Conservation (phyloP, 225 moss, liverwort and hornwort species). For the Lunularia cruciata region DNA sequence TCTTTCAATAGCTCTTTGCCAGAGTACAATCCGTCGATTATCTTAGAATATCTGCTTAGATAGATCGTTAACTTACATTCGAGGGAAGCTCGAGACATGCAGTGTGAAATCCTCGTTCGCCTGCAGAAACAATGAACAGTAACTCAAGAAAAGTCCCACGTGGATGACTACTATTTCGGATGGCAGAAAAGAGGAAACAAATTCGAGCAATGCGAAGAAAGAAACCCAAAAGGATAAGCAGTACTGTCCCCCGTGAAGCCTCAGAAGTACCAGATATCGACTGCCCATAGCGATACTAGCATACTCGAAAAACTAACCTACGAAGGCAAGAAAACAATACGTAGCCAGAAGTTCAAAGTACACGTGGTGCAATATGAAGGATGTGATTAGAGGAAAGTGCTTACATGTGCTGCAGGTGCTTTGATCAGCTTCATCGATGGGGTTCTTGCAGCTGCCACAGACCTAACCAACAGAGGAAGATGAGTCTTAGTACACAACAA, state of each 20-base stretch:
- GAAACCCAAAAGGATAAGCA: too few species aligned
- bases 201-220: too few species aligned
- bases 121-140: slow-evolving; percentile 9
- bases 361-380: too few species aligned
- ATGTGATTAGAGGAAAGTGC: slow-evolving; percentile 13
- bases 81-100: slow-evolving; percentile 36
- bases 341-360: too few species aligned
- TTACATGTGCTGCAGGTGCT: slow-evolving; percentile 40
- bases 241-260: too few species aligned
- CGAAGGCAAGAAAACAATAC: too few species aligned
- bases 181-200: too few species aligned
- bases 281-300: not conserved
- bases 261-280: not conserved
- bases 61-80: slow-evolving; percentile 42
- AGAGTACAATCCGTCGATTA: too few species aligned
- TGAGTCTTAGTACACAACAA: not conserved
- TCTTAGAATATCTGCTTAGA: too few species aligned
- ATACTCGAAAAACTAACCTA: not conserved
- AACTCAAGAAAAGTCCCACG: too few species aligned
- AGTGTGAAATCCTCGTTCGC: slow-evolving; percentile 38
- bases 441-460: slow-evolving; percentile 35
- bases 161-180: too few species aligned
- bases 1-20: too few species aligned
- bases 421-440: slow-evolving; percentile 27
- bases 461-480: slow-evolving; percentile 19